Conservation (phyloP, 179 eudicot species). For the Camellia oleifera region DNA sequence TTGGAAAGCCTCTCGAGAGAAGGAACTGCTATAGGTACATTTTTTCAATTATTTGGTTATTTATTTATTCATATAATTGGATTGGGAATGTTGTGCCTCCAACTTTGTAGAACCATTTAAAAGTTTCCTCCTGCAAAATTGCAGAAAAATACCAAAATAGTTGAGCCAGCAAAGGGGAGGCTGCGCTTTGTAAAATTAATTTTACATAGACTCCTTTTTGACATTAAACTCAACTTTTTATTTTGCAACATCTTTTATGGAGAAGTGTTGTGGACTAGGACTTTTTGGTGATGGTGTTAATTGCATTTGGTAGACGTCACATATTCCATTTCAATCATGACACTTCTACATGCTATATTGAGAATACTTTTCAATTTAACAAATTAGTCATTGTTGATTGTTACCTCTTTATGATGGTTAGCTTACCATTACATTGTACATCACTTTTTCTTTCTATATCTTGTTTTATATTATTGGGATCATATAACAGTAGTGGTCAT, state of each 20-base stretch:
- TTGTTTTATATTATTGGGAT: not conserved
- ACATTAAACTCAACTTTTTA: not conserved
- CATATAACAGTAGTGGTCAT: not conserved
- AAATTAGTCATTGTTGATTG: slow-evolving; percentile 1
- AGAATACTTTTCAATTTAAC: not conserved
- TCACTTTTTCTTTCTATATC: not conserved
- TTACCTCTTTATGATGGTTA: not conserved
- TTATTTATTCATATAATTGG: not conserved
- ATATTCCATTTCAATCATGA: not conserved
- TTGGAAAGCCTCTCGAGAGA: slow-evolving; percentile 98
- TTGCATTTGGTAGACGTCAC: not conserved
- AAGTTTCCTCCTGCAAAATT: not conserved
- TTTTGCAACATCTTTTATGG: not conserved
- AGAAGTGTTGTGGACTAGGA: not conserved
- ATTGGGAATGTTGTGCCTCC: not conserved
- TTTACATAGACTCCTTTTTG: not conserved
- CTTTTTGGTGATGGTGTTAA: no score
- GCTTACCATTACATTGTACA: not conserved
- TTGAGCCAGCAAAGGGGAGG: not conserved
- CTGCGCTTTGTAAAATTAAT: not conserved
- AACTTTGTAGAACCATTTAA: slow-evolving; percentile 3
- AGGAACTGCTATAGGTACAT: slow-evolving; percentile 92
- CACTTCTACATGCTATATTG: not conserved
- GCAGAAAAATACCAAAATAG: not conserved
- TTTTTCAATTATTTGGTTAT: not conserved